Conservation (phyloP, 2,329 filamentous ascomycete species). For the Trichoderma semiorbis region DNA sequence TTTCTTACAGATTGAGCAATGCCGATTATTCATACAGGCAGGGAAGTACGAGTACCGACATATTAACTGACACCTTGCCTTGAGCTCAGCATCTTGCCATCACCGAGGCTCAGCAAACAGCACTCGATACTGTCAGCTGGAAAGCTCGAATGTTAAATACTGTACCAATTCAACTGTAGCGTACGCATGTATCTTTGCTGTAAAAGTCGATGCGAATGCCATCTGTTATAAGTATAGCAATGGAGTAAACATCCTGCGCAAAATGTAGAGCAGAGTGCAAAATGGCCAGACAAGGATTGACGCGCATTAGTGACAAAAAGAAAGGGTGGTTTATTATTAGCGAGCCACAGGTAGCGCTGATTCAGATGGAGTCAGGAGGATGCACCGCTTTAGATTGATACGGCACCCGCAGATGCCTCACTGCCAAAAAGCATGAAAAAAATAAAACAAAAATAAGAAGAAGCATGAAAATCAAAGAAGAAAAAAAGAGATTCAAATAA, state of each 20-base stretch:
- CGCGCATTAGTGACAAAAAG: neutral
- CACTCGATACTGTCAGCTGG: accelerated
- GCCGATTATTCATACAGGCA: neutral
- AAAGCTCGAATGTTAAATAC: neutral
- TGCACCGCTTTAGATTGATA: neutral
- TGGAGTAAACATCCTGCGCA: neutral
- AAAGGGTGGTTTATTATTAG: slow-evolving; percentile 11
- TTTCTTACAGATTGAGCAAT: neutral
- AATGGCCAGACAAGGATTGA: neutral
- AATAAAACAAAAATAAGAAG: neutral
- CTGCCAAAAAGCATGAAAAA: neutral
- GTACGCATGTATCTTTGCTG: neutral
- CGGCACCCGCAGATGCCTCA: neutral
- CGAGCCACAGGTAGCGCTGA: slow-evolving; percentile 15
- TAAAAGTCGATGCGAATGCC: neutral
- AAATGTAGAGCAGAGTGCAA: neutral
- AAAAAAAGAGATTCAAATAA: neutral
- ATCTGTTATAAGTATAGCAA: neutral
- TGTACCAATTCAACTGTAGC: neutral
- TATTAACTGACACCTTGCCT: neutral
- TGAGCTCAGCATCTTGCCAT: neutral
- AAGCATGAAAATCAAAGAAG: neutral
- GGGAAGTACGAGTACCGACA: neutral
- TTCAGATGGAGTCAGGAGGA: slow-evolving; percentile 12
- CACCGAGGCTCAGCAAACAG: neutral